Evolutionary conservation across 257 asterid genomes (phyloP).

Genomic region (Nicotiana benthamiana): DNA sequence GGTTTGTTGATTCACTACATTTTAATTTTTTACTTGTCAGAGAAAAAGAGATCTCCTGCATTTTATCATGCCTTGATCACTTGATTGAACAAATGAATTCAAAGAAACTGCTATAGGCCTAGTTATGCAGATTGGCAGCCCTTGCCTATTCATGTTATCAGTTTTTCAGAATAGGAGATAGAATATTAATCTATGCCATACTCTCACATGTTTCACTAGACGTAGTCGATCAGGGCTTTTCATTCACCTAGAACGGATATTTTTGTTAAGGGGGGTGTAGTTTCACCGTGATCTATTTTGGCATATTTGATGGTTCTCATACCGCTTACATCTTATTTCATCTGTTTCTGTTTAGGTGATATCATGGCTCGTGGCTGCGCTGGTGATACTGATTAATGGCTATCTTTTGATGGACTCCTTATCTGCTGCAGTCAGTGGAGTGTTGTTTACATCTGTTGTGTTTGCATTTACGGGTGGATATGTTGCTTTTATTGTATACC

Average conservation of each 20-base stretch:
- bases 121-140: not conserved
- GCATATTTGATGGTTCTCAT: not conserved
- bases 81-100: not conserved
- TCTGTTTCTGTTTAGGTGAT: conserved; percentile 25
- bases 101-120: not conserved
- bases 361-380: conserved; percentile 62
- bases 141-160: not conserved
- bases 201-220: not conserved
- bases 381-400: conserved; percentile 61
- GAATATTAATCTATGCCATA: not conserved
- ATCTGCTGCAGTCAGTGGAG: conserved; percentile 48
- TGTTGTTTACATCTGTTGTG: conserved; percentile 27
- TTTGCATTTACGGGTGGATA: conserved; percentile 43
- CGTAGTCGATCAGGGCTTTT: not conserved
- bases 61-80: not conserved
- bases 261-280: not conserved
- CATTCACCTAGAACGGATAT: not conserved
- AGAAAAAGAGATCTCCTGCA: not conserved
- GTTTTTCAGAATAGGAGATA: not conserved
- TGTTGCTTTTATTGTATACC: conserved; percentile 49
- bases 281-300: not conserved
- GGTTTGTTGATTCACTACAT: not conserved
- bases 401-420: conserved; percentile 62
- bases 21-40: not conserved
- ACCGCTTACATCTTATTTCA: not conserved